These are phyloP conservation scores for Tetracentron sinense DNA, from an alignment of 164 flowering plant species.

Conservation along the genomic window DNA sequence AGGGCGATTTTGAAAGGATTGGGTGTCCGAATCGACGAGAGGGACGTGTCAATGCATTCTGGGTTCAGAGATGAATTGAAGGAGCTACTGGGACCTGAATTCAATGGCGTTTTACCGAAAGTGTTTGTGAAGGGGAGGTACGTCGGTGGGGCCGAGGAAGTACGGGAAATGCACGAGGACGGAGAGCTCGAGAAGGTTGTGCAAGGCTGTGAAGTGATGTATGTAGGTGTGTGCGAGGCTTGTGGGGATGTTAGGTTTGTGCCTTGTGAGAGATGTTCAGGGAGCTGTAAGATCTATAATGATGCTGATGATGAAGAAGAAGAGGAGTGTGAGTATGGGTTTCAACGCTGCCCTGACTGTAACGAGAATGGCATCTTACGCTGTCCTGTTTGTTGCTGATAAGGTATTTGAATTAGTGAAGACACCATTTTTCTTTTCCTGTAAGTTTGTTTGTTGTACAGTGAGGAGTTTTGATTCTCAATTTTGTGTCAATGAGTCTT, in stretches of 20 bases:
- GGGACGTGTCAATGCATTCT: conserved; percentile 91
- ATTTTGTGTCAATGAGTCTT: too few species aligned
- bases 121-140: conserved; percentile 60
- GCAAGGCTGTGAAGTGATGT: conserved; percentile 46
- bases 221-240: conserved; percentile 54
- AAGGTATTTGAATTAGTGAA: neutral
- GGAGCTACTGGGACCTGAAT: conserved; percentile 48
- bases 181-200: conserved; percentile 63
- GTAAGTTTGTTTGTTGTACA: too few species aligned
- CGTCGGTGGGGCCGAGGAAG: conserved; percentile 81
- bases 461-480: too few species aligned
- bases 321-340: conserved; percentile 36
- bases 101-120: conserved; percentile 46
- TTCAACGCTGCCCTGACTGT: conserved; percentile 77
- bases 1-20: conserved; percentile 57
- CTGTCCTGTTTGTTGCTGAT: conserved; percentile 68
- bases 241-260: conserved; percentile 88
- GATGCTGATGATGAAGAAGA: conserved; percentile 43
- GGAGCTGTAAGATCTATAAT: conserved; percentile 81
- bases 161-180: conserved; percentile 61
- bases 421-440: too few species aligned
- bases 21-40: conserved; percentile 66
- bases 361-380: conserved; percentile 82
- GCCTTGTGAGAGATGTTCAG: conserved; percentile 78
- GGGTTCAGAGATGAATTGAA: conserved; percentile 73